phyloP scores from a whole-genome alignment of 2,329 filamentous ascomycete species.

The Penicillium sp. region DNA sequence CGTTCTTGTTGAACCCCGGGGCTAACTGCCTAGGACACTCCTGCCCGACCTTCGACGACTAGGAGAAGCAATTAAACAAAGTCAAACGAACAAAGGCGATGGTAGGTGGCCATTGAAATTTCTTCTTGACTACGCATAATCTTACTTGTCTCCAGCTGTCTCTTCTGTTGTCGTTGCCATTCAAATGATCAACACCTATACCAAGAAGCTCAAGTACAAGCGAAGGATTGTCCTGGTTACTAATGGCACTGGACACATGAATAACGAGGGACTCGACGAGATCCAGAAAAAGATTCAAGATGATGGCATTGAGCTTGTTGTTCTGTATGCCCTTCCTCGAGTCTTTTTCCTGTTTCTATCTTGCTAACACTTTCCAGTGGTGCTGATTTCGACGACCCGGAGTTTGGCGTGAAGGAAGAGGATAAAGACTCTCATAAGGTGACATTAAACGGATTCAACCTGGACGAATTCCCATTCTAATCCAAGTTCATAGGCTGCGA shows the following conservation, averaged over 20 bases:
- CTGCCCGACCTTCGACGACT: constrained; percentile 74
- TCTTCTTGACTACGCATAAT: not conserved
- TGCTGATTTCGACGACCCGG: constrained; percentile 89
- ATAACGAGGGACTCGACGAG: constrained; percentile 71
- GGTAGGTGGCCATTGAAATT: constrained; percentile 50
- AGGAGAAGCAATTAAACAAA: constrained; percentile 68
- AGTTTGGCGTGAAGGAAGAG: constrained; percentile 92
- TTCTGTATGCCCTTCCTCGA: constrained; percentile 68
- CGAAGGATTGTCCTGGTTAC: constrained; percentile 85
- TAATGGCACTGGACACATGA: constrained; percentile 75
- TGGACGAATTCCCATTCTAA: not conserved
- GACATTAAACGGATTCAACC: constrained; percentile 4
- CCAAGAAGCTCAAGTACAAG: constrained; percentile 81
- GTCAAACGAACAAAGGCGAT: constrained; percentile 73
- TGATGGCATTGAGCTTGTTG: constrained; percentile 75
- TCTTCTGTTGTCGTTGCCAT: constrained; percentile 87
- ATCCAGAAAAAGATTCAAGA: constrained; percentile 77
- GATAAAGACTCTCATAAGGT: constrained; percentile 77
- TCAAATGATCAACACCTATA: constrained; percentile 80
- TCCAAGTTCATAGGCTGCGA: constrained; percentile 61
- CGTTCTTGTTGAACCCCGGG: constrained; percentile 39
- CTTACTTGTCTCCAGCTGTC: constrained; percentile 58
- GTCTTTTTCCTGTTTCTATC: not conserved
- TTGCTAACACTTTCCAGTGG: constrained; percentile 62
- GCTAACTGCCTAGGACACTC: constrained; percentile 53